Conservation (phyloP, 257 asterid species). For the Primulina huaijiensis region DNA sequence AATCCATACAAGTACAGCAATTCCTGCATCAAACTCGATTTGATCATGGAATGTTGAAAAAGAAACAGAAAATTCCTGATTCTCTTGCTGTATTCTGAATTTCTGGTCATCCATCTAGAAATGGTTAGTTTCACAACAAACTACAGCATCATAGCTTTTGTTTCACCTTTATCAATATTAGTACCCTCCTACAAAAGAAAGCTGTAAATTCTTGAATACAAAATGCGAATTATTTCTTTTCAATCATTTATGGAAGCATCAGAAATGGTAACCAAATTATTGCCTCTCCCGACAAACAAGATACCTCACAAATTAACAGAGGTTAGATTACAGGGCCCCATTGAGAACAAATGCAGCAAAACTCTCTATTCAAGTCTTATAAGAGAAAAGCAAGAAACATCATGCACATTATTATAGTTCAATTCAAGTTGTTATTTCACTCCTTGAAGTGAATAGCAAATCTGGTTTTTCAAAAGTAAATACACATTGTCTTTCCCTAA, state of each 20-base stretch:
- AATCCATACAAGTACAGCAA: slow-evolving; percentile 90
- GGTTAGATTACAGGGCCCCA: not conserved
- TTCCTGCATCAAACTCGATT: slow-evolving; percentile 53
- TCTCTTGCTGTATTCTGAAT: not conserved
- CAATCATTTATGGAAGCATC: not conserved
- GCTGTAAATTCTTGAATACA: not conserved
- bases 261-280: not conserved
- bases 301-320: not conserved
- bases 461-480: slow-evolving; percentile 4
- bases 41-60: slow-evolving; percentile 6
- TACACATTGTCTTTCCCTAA: not conserved
- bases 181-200: not conserved
- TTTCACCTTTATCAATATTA: not conserved
- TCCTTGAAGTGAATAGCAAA: slow-evolving; percentile 11
- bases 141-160: not conserved
- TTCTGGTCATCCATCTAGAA: not conserved
- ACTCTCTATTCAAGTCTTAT: not conserved
- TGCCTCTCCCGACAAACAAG: not conserved
- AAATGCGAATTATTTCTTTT: not conserved
- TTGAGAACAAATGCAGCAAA: slow-evolving; percentile 11
- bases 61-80: not conserved
- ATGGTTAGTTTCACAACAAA: not conserved
- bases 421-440: slow-evolving; percentile 6
- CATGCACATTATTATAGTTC: not conserved
- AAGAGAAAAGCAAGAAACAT: not conserved